phyloP scores from a whole-genome alignment of 768 basidiomycete genomes.

The Pulveroboletus sp. region DNA sequence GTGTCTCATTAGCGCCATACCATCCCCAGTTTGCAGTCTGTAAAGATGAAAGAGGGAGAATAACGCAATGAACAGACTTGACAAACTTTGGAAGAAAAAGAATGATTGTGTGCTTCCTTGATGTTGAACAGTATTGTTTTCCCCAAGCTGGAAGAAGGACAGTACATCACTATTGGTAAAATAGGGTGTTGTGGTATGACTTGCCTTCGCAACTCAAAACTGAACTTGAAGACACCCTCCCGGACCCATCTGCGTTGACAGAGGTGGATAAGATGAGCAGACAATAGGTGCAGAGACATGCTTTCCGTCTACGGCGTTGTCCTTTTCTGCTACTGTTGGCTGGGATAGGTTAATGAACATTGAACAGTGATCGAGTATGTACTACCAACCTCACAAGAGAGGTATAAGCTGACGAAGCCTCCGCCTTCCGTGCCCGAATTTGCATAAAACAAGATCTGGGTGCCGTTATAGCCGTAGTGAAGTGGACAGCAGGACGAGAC shows the following conservation, averaged over 20 bases:
- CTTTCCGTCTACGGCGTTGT: conserved; percentile 60
- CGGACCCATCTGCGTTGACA: conserved; percentile 61
- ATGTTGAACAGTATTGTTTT: conserved; percentile 52
- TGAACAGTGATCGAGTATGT: neutral
- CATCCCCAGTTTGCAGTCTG: conserved; percentile 89
- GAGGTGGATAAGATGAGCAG: neutral
- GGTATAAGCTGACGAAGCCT: conserved; percentile 66
- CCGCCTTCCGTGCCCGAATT: conserved; percentile 68
- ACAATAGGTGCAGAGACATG: conserved; percentile 15
- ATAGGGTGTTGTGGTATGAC: neutral
- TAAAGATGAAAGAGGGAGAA: conserved; percentile 8
- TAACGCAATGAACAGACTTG: neutral
- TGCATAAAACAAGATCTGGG: conserved; percentile 75
- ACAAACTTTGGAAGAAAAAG: conserved; percentile 66
- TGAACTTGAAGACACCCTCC: conserved; percentile 81
- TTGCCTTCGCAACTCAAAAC: conserved; percentile 75
- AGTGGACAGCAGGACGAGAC: neutral
- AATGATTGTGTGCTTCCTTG: conserved; percentile 81
- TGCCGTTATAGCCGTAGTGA: neutral
- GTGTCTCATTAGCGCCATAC: conserved; percentile 34
- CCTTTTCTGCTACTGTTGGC: conserved; percentile 77
- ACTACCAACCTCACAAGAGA: conserved; percentile 70
- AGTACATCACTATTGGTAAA: neutral
- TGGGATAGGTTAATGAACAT: conserved; percentile 26
- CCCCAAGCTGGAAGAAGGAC: conserved; percentile 29